Evolutionary conservation across 2,329 filamentous ascomycete species (phyloP), one percentile per base, ranked within the genome.

Genomic region (Fusarium decemcellulare): DNA sequence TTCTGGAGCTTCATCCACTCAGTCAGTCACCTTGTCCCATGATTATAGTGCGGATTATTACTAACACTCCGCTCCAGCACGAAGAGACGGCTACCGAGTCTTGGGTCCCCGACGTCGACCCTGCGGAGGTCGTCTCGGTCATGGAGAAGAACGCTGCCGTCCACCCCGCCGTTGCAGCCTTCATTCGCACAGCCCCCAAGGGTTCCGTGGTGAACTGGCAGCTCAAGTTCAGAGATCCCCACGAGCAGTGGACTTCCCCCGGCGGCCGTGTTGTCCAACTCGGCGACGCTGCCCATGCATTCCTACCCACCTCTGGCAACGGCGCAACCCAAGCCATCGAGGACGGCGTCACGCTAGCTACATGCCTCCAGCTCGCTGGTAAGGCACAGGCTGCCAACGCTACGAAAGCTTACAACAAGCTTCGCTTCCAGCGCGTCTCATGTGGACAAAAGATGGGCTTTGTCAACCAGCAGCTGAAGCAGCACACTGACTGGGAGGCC

Each of bases 1-100:
- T 68, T 68, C 6, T 68, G 66, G 66, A 68, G 66, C 10, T 68
- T 68, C 48, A 68, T 68, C 2, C 66, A 68, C 5, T 68, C 66
- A 0, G 66, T 55, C n/a, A 51, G 66, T 34, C 2, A 1, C 2
- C 32, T 2, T 10, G 1, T 4, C 3, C 6, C 14, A 2, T 10
- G 4, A 0, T 1, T 1, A 14, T 5, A 11, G 2, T 2, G 1
- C 2, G 0, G 2, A 23, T 8, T 4, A 7, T 1, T n/a, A 2
- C 40, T 64, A 2, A 54, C 11, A 0, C 6, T 1, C 0, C 8
- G 5, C 8, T 5, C 3, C 1, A 68, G 66, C 66, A 68, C 10
- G 65, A 59, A 1, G 66, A 58, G 23, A 67, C 66, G 2, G 66
- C 66, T 5, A 69, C 43, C 1, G 66, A 68, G 10, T 68, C 66